Base-by-base conservation (phyloP, 2,329 filamentous ascomycete species). In the Fusarium sp. region DNA sequence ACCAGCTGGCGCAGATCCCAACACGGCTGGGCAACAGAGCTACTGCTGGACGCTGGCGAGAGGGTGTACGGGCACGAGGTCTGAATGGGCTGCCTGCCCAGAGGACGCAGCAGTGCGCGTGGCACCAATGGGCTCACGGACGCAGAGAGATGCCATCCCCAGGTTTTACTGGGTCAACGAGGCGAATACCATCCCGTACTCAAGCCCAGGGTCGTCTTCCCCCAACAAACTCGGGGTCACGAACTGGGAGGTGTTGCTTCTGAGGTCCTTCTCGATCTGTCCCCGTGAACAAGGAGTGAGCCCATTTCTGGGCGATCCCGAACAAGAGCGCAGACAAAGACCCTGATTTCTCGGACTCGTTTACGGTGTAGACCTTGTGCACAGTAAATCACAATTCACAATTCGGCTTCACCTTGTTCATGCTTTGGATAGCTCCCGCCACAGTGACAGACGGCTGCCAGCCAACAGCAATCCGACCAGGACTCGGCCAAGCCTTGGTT, bases 111-210 rank as follows among this genome's bases (percentile, higher is more conserved):
- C 67, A 73, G 68, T 65, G 66, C 74, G 76, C 77, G 77, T 79
- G 77, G 77, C 77, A 76, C 76, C 77, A 76, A 70, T 79, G 68
- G 75, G 57, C 75, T 68, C 63, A 68, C 70, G 68, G 66, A 45
- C 58, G 62, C 59, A 70, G 47, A 60, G 42, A 61, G 63, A 73
- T 65, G 60, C 74, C 65, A 66, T 65, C 71, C 71, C 71, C 71
- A 74, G 71, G 52, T 74, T 74, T 74, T 69, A 69, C 71, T 74
- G 67, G 70, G 67, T 66, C 70, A 63, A 71, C 66, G 70, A 59
- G 29, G 25, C 56, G 56, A 42, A 29, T 13, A 45, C 40, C 40
- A 13, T 22, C 13, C 40, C 40, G n/a, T 42, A 3, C 54, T 42
- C 40, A 62, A 36, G 20, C 29, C 52, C 57, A 74, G 71, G 64